phyloP scores from a whole-genome alignment of 495 filamentous ascomycete genomes.

The Neurospora tetraspora region DNA sequence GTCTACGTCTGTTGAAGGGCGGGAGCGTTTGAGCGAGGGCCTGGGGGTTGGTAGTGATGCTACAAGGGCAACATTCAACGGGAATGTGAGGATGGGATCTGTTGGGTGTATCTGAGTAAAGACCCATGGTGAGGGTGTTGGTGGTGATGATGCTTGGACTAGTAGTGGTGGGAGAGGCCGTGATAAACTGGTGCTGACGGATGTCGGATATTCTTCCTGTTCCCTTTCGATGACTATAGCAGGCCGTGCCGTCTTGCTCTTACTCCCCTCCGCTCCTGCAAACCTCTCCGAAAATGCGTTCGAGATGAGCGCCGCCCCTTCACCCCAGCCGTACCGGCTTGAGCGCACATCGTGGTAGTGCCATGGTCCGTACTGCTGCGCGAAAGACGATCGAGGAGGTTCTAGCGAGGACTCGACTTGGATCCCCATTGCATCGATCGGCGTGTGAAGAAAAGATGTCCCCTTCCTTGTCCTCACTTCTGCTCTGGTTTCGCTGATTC shows the following conservation, averaged over 20 bases:
- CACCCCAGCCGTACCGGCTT: background rate
- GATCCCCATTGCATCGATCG: slow-evolving; percentile 13
- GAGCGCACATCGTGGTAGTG: slow-evolving; percentile 11
- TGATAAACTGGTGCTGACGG: no score
- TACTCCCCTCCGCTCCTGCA: background rate
- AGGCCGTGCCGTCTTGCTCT: background rate
- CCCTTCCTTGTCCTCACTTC: background rate
- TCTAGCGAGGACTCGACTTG: slow-evolving; percentile 20
- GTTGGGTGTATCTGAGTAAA: no score
- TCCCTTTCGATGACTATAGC: background rate
- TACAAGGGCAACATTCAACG: no score
- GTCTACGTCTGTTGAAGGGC: slow-evolving; percentile 53
- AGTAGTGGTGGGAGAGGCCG: no score
- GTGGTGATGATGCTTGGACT: no score
- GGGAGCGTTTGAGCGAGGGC: slow-evolving; percentile 47
- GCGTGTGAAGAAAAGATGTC: background rate
- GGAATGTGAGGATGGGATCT: slow-evolving; percentile 16
- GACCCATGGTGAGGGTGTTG: no score
- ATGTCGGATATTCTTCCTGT: no score
- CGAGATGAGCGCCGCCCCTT: background rate
- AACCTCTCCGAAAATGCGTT: background rate
- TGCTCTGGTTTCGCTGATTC: background rate
- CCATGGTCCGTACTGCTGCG: slow-evolving; percentile 21
- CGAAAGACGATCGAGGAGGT: background rate
- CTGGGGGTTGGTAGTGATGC: no score